Base-by-base conservation (phyloP, 108 stramenopile species). In the Cyclostephanos invisitatus region DNA sequence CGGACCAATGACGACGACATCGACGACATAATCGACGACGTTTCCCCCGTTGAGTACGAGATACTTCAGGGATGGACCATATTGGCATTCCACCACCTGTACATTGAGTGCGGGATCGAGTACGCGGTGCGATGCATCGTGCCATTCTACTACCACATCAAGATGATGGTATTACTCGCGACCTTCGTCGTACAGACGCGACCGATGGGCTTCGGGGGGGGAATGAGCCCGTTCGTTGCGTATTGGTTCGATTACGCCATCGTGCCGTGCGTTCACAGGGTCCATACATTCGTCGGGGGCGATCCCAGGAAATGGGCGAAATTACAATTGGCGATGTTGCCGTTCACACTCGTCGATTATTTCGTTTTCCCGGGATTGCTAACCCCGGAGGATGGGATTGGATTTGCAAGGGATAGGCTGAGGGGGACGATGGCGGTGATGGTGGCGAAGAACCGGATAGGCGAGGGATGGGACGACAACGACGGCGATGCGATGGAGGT, bases 1-100 rank as follows among this genome's bases (percentile, higher is more conserved):
- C 49, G 15, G 37, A 54, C 21, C 21, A 51, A 57, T 57, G 58
- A 27, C 49, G 35, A 3, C 49, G 7, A 15, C 35, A 22, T 6
- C 36, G 46, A 48, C 49, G 67, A 68, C 29, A 38, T n/a, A 17
- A 5, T 27, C 28, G 40, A 70, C 9, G 77, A 50, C 27, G 58
- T 66, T 2, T 48, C 69, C 18, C 55, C 67, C 20, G 53, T 70
- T 7, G 83, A 84, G 24, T 80, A 68, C 46, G 83, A 84, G 50
- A 78, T 84, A 35, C 48, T 80, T 3, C 70, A 81, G 50, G 79
- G 80, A 38, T 84, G 83, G 83, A 77, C 83, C 18, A 27, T 81
- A 14, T 21, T 81, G 1, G 83, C 83, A 18, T 77, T 80, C 60
- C 80, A 84, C 50, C 53, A 72, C 17, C 54, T 84, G 17, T 84